Percentiles rank a stretch among this genome's conserved stretches.
phyloP scores from a whole-genome alignment of 2,329 filamentous ascomycete species.

The Ceratocystis ficicola region DNA sequence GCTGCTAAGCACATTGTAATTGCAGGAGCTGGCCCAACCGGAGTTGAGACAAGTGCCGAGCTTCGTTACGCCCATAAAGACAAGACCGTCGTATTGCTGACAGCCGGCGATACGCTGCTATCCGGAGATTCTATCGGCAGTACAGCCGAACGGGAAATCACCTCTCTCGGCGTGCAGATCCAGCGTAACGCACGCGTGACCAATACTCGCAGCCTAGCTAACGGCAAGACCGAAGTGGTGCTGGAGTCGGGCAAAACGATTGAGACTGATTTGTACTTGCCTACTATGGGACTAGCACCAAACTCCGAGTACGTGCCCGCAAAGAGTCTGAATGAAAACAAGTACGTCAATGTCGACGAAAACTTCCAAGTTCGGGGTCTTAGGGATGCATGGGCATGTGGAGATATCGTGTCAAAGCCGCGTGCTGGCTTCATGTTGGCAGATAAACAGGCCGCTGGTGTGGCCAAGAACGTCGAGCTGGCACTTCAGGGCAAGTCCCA shows the following conservation, averaged over 20 bases:
- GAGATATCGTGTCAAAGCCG: slow-evolving; percentile 42
- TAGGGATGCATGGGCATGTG: slow-evolving; percentile 41
- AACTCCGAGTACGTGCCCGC: slow-evolving; percentile 43
- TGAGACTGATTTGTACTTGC: slow-evolving; percentile 44
- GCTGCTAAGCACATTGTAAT: slow-evolving; percentile 42
- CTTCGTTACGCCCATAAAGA: slow-evolving; percentile 40
- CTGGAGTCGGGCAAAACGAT: slow-evolving; percentile 38
- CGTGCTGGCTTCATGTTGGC: slow-evolving; percentile 48
- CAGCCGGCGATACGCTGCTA: slow-evolving; percentile 33
- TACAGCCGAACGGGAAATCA: slow-evolving; percentile 38
- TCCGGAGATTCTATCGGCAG: slow-evolving; percentile 35
- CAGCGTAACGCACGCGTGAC: slow-evolving; percentile 34
- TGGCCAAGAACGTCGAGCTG: slow-evolving; percentile 43
- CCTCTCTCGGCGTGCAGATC: slow-evolving; percentile 41
- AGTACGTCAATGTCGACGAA: slow-evolving; percentile 40
- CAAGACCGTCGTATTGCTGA: slow-evolving; percentile 40
- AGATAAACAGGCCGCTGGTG: slow-evolving; percentile 43
- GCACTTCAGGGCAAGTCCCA: slow-evolving; percentile 36
- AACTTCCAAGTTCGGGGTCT: slow-evolving; percentile 37
- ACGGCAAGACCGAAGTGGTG: slow-evolving; percentile 39
- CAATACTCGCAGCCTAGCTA: slow-evolving; percentile 28
- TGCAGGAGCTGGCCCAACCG: slow-evolving; percentile 45
- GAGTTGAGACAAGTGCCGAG: slow-evolving; percentile 45
- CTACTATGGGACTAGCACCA: slow-evolving; percentile 42
- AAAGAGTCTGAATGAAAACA: slow-evolving; percentile 34